These are phyloP conservation scores for Monilinia fructigena DNA, from an alignment of 2,329 filamentous ascomycete genomes.

Conservation along the genomic window DNA sequence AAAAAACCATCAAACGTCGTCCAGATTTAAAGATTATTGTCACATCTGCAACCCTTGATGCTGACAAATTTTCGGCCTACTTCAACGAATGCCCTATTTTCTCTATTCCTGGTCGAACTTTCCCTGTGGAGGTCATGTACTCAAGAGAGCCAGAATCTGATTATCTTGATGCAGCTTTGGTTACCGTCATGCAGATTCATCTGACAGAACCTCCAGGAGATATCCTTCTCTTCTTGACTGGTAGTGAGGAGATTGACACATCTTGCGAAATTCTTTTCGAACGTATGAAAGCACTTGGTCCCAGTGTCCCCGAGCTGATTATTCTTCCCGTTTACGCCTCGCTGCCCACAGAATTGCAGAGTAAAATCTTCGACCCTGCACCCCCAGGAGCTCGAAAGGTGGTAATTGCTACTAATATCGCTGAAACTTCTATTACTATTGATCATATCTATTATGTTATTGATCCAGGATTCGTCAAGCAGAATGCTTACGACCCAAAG, in stretches of 20 bases:
- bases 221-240: slow-evolving; percentile 94
- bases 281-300: slow-evolving; percentile 91
- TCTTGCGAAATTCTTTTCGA: slow-evolving; percentile 90
- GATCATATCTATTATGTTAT: slow-evolving; percentile 97
- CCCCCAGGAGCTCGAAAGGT: slow-evolving; percentile 85
- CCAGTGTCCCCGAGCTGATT: slow-evolving; percentile 85
- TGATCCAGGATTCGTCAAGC: slow-evolving; percentile 96
- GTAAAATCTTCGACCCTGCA: slow-evolving; percentile 89
- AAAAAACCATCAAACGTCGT: slow-evolving; percentile 84
- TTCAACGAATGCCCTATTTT: slow-evolving; percentile 97
- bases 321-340: slow-evolving; percentile 96
- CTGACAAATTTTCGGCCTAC: slow-evolving; percentile 95
- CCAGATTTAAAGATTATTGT: slow-evolving; percentile 93
- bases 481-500: slow-evolving; percentile 95
- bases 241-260: slow-evolving; percentile 96
- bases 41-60: slow-evolving; percentile 92
- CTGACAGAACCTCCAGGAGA: slow-evolving; percentile 88
- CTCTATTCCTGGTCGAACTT: slow-evolving; percentile 91
- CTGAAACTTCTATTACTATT: slow-evolving; percentile 96
- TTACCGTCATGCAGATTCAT: slow-evolving; percentile 98
- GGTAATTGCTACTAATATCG: slow-evolving; percentile 97
- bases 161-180: slow-evolving; percentile 89
- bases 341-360: slow-evolving; percentile 90
- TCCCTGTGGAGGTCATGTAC: slow-evolving; percentile 94
- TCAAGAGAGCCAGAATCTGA: slow-evolving; percentile 93